phyloP scores from a whole-genome alignment of 345 rosid species.

The Xanthoceras sorbifolium region DNA sequence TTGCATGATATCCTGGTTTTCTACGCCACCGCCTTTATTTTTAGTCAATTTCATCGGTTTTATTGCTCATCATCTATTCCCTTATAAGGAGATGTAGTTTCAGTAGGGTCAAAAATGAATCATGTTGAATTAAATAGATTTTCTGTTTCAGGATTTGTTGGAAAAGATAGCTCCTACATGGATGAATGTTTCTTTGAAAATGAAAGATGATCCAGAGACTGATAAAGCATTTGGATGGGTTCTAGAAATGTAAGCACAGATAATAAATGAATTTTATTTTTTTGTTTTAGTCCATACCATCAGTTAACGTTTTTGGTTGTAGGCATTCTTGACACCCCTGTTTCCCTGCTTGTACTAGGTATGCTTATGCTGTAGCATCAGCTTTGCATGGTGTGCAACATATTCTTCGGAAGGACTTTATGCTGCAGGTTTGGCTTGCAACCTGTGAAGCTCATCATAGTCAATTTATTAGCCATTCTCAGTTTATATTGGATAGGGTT shows the following conservation, averaged over 20 bases:
- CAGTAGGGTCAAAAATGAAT: slow-evolving; percentile 7
- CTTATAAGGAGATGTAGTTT: slow-evolving; percentile 1
- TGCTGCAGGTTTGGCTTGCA: slow-evolving; percentile 76
- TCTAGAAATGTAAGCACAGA: slow-evolving; percentile 79
- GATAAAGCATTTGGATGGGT: slow-evolving; percentile 99
- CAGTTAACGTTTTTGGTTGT: slow-evolving; percentile 2
- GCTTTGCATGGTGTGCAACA: slow-evolving; percentile 93
- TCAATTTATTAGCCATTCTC: slow-evolving; percentile 8
- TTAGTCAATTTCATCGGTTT: not conserved
- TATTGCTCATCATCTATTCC: slow-evolving; percentile 13
- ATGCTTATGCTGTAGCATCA: slow-evolving; percentile 96
- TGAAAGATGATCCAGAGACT: slow-evolving; percentile 95
- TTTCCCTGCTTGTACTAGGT: slow-evolving; percentile 54
- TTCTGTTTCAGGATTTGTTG: slow-evolving; percentile 55
- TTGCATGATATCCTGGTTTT: not conserved
- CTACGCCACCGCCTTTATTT: not conserved
- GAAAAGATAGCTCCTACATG: slow-evolving; percentile 95
- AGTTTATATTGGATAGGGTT: slow-evolving; percentile 10
- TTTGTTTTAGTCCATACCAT: not conserved
- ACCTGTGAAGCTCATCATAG: slow-evolving; percentile 17
- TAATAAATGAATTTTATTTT: slow-evolving; percentile 12
- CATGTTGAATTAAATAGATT: slow-evolving; percentile 4
- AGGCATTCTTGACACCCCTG: slow-evolving; percentile 18
- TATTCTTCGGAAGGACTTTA: slow-evolving; percentile 81
- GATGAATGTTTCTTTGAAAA: slow-evolving; percentile 90